Percentiles rank a stretch among this genome's conserved stretches.
Evolutionary conservation across 2,329 filamentous ascomycete genomes (phyloP).

Genomic region (Dactylellina leptospora): DNA sequence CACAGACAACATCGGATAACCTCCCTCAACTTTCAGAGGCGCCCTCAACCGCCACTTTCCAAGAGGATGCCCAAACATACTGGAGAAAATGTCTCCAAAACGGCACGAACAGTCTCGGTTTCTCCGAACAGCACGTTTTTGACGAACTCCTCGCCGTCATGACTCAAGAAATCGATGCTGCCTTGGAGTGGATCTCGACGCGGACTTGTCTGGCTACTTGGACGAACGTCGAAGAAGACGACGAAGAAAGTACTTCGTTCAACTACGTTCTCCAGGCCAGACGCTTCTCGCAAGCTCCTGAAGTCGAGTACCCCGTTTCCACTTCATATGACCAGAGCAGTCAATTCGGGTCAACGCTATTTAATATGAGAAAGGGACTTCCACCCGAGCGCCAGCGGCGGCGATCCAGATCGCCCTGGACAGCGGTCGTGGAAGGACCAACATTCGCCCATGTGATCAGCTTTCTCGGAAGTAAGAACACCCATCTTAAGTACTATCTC

Average conservation of each 20-base stretch:
- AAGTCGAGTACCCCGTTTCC: background rate
- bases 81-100: conserved; percentile 42
- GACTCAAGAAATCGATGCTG: conserved; percentile 47
- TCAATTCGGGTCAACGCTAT: background rate
- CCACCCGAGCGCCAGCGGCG: conserved; percentile 31
- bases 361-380: conserved; percentile 10
- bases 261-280: conserved; percentile 9
- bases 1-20: conserved; percentile 34
- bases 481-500: background rate
- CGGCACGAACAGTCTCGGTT: conserved; percentile 24
- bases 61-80: conserved; percentile 22
- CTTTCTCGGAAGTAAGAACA: conserved; percentile 38
- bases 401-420: conserved; percentile 8
- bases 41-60: conserved; percentile 19
- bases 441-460: conserved; percentile 29
- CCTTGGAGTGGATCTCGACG: conserved; percentile 42
- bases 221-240: conserved; percentile 35
- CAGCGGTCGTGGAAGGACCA: conserved; percentile 26
- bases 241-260: conserved; percentile 23
- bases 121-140: conserved; percentile 37
- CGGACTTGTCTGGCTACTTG: conserved; percentile 36
- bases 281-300: background rate
- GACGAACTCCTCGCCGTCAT: conserved; percentile 43
- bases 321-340: background rate
- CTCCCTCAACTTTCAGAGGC: conserved; percentile 30